Evolutionary conservation across 768 basidiomycete genomes (phyloP).

Genomic region (Dioszegia aurantiaca): DNA sequence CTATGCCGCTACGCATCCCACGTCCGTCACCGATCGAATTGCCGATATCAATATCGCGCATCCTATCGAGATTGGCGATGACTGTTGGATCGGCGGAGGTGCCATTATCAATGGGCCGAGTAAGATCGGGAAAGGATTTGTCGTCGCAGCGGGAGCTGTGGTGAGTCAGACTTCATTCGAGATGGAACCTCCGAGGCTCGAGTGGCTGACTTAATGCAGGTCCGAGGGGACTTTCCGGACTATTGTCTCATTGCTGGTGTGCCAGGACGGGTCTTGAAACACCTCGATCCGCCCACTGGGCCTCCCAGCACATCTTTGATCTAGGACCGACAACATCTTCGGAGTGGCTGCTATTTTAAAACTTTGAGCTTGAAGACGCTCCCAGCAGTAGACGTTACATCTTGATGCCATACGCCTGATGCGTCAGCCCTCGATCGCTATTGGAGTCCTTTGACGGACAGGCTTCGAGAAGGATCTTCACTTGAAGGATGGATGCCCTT

Average conservation of each 20-base stretch:
- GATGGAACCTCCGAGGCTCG: too few relatives aligned
- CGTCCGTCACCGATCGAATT: constrained; percentile 15
- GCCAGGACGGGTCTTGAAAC: constrained; percentile 22
- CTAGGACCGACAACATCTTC: too few relatives aligned
- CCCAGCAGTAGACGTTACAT: too few relatives aligned
- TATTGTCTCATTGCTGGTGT: constrained; percentile 24
- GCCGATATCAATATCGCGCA: constrained; percentile 19
- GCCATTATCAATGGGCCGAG: constrained; percentile 20
- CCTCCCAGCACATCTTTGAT: background rate
- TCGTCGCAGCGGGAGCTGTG: constrained; percentile 16
- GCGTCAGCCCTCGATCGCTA: too few relatives aligned
- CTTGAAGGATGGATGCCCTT: too few relatives aligned
- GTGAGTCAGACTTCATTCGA: constrained; percentile 3
- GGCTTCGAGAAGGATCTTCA: too few relatives aligned
- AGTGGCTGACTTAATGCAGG: background rate
- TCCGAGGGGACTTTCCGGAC: constrained; percentile 18
- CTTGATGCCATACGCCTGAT: too few relatives aligned
- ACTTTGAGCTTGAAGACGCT: too few relatives aligned
- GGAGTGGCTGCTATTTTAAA: too few relatives aligned
- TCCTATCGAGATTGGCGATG: constrained; percentile 22
- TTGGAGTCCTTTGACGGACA: too few relatives aligned
- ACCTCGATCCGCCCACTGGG: constrained; percentile 12
- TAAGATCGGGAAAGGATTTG: constrained; percentile 23
- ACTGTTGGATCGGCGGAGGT: constrained; percentile 23
- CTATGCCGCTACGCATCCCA: constrained; percentile 17